These are phyloP conservation scores for Sideroxylon spinosum DNA, from an alignment of 179 eudicot genomes.

Conservation along the genomic window DNA sequence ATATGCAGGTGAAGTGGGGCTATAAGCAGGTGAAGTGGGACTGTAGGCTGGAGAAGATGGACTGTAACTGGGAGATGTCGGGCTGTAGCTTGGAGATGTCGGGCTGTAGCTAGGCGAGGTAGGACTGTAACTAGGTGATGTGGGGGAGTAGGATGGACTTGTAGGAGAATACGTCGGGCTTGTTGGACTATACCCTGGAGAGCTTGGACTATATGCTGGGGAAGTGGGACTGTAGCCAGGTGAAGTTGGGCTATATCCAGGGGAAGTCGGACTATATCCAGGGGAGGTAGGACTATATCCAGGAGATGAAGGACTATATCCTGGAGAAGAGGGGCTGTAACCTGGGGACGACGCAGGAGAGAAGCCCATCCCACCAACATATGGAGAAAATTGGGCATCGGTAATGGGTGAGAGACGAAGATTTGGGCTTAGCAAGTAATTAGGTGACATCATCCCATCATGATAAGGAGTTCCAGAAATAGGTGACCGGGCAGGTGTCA, in stretches of 20 bases:
- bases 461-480: slow-evolving; percentile 77
- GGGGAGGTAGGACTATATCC: slow-evolving; percentile 80
- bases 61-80: slow-evolving; percentile 82
- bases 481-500: slow-evolving; percentile 85
- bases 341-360: slow-evolving; percentile 72
- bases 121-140: slow-evolving; percentile 79
- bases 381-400: slow-evolving; percentile 83
- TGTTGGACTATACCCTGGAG: slow-evolving; percentile 72
- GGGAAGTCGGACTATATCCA: slow-evolving; percentile 84
- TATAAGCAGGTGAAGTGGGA: slow-evolving; percentile 82
- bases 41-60: slow-evolving; percentile 80
- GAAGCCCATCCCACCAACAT: slow-evolving; percentile 68
- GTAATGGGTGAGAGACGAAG: slow-evolving; percentile 57
- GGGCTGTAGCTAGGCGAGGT: slow-evolving; percentile 85
- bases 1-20: slow-evolving; percentile 86
- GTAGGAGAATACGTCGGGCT: slow-evolving; percentile 86
- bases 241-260: slow-evolving; percentile 71
- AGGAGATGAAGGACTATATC: slow-evolving; percentile 73
- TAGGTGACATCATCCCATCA: slow-evolving; percentile 86
- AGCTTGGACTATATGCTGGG: slow-evolving; percentile 75
- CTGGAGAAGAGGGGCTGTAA: slow-evolving; percentile 72
- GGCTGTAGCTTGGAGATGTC: slow-evolving; percentile 78
- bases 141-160: slow-evolving; percentile 77
- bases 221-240: slow-evolving; percentile 81
- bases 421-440: slow-evolving; percentile 68